Evolutionary conservation across 2,329 filamentous ascomycete genomes (phyloP).

Genomic region (Talaromyces verruculosus): DNA sequence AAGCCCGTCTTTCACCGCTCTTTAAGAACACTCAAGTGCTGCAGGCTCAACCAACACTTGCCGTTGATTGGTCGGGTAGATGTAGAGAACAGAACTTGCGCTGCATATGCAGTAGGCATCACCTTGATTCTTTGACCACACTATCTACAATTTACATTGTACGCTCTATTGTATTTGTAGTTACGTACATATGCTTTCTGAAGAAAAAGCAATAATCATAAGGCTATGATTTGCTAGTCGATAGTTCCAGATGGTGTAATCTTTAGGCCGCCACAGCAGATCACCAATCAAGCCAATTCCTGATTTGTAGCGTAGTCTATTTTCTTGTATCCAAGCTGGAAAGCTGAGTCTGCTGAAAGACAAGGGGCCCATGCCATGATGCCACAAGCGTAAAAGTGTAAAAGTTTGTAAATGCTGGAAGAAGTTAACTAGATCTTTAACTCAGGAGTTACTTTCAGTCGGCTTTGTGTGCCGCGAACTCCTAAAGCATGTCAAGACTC

Average conservation of each 20-base stretch:
- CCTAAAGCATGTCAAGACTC: too few relatives aligned
- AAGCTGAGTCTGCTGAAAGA: background rate
- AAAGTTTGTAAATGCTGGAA: background rate
- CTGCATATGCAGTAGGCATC: constrained; percentile 7
- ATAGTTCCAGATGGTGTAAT: background rate
- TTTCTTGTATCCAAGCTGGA: background rate
- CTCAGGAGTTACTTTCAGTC: background rate
- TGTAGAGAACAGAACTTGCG: background rate
- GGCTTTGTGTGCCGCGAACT: constrained; percentile 5
- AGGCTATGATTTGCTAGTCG: constrained; percentile 1
- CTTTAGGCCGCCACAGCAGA: constrained; percentile 8
- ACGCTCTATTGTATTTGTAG: too few relatives aligned
- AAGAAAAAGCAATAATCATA: background rate
- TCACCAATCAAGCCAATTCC: background rate
- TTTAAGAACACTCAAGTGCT: background rate
- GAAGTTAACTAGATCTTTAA: background rate
- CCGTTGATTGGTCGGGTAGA: background rate
- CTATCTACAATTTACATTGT: background rate
- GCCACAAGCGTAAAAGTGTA: too few relatives aligned
- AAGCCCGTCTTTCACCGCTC: background rate
- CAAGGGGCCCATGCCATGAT: background rate
- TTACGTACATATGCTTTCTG: too few relatives aligned
- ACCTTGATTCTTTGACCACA: background rate
- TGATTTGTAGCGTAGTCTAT: background rate
- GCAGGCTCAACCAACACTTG: background rate